Base-by-base conservation (phyloP, 768 basidiomycete species). In the Xerocomus brunneocitrinus region DNA sequence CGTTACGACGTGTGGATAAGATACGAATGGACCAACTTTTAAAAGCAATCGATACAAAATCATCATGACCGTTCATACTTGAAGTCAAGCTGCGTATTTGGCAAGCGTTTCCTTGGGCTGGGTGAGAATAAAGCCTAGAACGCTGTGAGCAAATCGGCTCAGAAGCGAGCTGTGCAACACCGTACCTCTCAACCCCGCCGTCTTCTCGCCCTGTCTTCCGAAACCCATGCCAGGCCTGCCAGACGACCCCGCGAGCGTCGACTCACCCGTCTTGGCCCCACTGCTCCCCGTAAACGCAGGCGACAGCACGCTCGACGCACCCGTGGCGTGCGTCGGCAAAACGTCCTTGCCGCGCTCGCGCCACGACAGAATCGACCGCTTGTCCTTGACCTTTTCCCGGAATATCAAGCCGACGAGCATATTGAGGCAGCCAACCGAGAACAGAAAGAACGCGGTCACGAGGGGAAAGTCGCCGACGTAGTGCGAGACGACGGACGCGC, bases 361-460 rank as follows among this genome's bases (percentile, higher is more conserved):
- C 88, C 86, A 89, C 24, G 79, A 73, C 24, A 78, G 79, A 64
- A 91, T 74, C 19, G 82, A 84, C 43, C 89, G 84, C 60, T 79
- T 82, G 58, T 71, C 60, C 68, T 87, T 90, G 57, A 79, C 84
- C 1, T 67, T 67, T 58, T 83, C 80, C 57, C 86, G 83, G 81
- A 88, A 91, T 69, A 90, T 77, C 66, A 92, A 81, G 31, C 89
- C 89, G 61, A 87, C 79, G 44, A 91, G 67, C 58, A 93, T 86
- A 76, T 95, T 91, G 64, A 88, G 67, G 68, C 88, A 91, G 5
- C 89, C 91, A 49, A 93, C 63, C 54, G 87, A 79, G 69, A 93
- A 93, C 58, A 92, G 75, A 73, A 93, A 80, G 77, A 90, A 92
- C 28, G 87, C 89, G 2, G 91, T 79, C 56, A 93, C 91, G 59